Conservation (phyloP, 805 yeast genomes). For the Suhomyces sp. region DNA sequence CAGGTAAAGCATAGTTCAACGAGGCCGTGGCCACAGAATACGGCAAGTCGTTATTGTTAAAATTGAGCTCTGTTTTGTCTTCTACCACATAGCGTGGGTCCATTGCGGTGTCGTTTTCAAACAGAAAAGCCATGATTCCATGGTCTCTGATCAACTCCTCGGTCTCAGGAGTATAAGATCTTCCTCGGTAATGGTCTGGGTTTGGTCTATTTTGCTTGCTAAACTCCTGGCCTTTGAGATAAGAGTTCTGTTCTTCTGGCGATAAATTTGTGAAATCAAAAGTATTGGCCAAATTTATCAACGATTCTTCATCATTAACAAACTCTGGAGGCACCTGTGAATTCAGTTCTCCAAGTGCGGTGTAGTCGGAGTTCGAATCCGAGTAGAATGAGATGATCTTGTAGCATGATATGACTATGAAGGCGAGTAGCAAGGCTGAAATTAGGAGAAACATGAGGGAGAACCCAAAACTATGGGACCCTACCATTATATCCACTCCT, state of each 20-base stretch:
- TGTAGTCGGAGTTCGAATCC: conserved; percentile 2
- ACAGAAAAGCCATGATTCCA: conserved; percentile 40
- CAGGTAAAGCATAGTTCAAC: conserved; percentile 38
- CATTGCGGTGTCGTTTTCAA: conserved; percentile 31
- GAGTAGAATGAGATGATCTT: not conserved
- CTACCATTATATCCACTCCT: not conserved
- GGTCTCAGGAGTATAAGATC: conserved; percentile 24
- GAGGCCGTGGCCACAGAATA: conserved; percentile 40
- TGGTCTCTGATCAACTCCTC: conserved; percentile 20
- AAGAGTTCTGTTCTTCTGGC: conserved; percentile 41
- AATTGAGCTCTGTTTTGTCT: conserved; percentile 37
- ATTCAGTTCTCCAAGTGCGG: conserved; percentile 1
- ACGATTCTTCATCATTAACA: conserved; percentile 39
- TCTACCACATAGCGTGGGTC: conserved; percentile 36
- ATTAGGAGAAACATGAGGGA: not conserved
- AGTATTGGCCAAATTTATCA: conserved; percentile 33
- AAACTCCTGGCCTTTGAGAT: conserved; percentile 35
- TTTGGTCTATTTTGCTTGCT: conserved; percentile 29
- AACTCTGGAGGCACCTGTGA: conserved; percentile 34
- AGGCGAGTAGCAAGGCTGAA: not conserved
- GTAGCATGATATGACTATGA: not conserved
- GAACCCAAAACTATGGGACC: not conserved
- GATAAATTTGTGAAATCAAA: conserved; percentile 34
- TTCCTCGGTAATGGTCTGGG: conserved; percentile 30
- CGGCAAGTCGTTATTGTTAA: conserved; percentile 35